Conservation (phyloP, 192 early-diverging fungal species). For the Oehlia diaphana region DNA sequence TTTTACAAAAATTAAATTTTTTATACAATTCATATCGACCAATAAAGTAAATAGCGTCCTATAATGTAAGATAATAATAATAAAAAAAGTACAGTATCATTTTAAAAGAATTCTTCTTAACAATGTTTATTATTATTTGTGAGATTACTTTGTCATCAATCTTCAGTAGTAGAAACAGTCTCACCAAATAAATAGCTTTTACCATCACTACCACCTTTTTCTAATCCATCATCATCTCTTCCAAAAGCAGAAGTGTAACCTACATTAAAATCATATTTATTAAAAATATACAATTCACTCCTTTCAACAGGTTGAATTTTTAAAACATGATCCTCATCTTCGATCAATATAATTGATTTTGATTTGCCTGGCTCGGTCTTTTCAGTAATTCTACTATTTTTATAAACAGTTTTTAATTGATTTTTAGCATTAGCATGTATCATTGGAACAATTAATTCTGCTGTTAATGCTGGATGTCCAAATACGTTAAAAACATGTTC, state of each 20-base stretch:
- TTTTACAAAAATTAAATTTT: too few relatives aligned
- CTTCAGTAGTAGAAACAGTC: too few relatives aligned
- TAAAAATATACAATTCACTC: conserved; percentile 26
- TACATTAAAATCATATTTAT: not conserved
- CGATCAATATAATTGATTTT: conserved; percentile 32
- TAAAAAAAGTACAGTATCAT: too few relatives aligned
- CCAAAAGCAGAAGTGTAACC: not conserved
- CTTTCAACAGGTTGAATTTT: conserved; percentile 39
- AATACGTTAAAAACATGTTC: conserved; percentile 45
- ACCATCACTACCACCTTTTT: not conserved
- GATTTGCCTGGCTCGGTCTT: conserved; percentile 24
- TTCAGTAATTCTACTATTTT: conserved; percentile 35
- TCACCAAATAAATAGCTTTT: too few relatives aligned
- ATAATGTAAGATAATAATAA: too few relatives aligned
- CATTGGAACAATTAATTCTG: conserved; percentile 64
- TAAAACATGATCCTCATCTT: not conserved
- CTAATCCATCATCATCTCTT: not conserved
- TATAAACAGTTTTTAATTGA: conserved; percentile 58
- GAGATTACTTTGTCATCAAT: too few relatives aligned
- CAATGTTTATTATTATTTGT: too few relatives aligned
- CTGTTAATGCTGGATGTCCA: conserved; percentile 65
- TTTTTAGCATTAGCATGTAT: conserved; percentile 66
- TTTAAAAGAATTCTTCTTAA: too few relatives aligned
- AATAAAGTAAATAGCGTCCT: too few relatives aligned
- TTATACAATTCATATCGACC: too few relatives aligned